Evolutionary conservation across 345 rosid species (phyloP), one percentile per base, ranked within the genome.

Genomic region (Dovyalis caffra): DNA sequence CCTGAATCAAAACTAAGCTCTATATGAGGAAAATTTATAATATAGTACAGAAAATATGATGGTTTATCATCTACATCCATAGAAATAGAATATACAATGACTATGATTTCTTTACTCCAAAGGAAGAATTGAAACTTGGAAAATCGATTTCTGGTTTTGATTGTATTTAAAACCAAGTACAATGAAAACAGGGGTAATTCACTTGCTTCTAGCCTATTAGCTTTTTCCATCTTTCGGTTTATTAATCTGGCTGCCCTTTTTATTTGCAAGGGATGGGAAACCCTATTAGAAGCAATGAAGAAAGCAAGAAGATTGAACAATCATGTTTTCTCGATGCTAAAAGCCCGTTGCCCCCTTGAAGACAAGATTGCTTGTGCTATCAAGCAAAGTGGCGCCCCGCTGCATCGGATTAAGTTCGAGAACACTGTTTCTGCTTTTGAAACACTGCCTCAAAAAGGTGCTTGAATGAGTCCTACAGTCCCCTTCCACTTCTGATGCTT

Each of bases 341-440:
- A 92, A 87, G 97, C 99, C 0, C 91, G 97, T 57, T 95, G 99
- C 84, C 99, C 98, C 1, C 92, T 93, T 0, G 97, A 93, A 83
- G 99, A 93, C 85, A 96, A 96, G 83, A 87, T 82, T 5, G 98
- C 99, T 38, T 95, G 99, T 62, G 98, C 97, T 38, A 93, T 95
- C 75, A 93, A 91, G 85, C 98, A 95, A 85, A 93, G 97, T 8
- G 99, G 98, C 8, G 97, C 98, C 31, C 98, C 97, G 15, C 80
- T 93, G 64, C 97, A 92, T 76, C 90, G 97, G 69, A 87, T 91
- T 31, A 92, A 92, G 80, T 93, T 95, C 25, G 97, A 95, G 84
- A 95, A 95, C 82, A 93, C 98, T 0, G 95, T 95, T 47, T 93
- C 98, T n/a, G 99, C 99, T 45, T 95, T 95, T 34, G 99, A 95